Conservation (phyloP, 2,329 filamentous ascomycete genomes). For the Colletotrichum horii region DNA sequence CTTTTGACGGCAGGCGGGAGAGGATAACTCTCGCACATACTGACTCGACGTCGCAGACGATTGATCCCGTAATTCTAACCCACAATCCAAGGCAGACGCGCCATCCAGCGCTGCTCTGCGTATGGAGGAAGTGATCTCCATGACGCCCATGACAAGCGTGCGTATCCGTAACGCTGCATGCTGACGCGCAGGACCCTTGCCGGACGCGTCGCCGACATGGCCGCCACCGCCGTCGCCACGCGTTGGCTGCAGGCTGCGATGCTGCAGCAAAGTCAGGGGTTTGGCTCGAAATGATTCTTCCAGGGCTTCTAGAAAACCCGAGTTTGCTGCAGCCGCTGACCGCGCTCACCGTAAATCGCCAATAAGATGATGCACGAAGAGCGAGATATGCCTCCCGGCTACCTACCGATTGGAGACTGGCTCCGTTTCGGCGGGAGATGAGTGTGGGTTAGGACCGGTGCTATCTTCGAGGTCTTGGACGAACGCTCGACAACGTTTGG, state of each 20-base stretch:
- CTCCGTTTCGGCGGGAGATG: slow-evolving; percentile 20
- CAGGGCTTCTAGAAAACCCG: slow-evolving; percentile 17
- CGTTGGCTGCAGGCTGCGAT: not conserved
- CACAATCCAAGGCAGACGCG: not conserved
- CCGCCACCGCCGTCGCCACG: not conserved
- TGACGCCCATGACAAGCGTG: not conserved
- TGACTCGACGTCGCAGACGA: slow-evolving; percentile 1
- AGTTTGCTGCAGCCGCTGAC: not conserved
- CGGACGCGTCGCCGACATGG: not conserved
- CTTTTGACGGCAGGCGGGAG: not conserved
- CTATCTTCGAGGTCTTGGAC: not conserved
- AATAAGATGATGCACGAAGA: not conserved
- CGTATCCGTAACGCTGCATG: not conserved
- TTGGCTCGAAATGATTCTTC: not conserved
- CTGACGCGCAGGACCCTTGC: not conserved
- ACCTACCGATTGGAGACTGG: slow-evolving; percentile 20
- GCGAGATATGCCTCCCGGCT: slow-evolving; percentile 1
- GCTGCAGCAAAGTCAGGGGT: slow-evolving; percentile 3
- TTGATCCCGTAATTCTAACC: not conserved
- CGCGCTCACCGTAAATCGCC: not conserved
- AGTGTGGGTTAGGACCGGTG: slow-evolving; percentile 12
- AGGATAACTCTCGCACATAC: not conserved
- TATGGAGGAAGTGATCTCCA: not conserved
- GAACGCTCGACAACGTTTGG: not conserved
- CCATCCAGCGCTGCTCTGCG: not conserved